Evolutionary conservation across 192 early-diverging fungal species (phyloP).

Genomic region (Linnemannia exigua): DNA sequence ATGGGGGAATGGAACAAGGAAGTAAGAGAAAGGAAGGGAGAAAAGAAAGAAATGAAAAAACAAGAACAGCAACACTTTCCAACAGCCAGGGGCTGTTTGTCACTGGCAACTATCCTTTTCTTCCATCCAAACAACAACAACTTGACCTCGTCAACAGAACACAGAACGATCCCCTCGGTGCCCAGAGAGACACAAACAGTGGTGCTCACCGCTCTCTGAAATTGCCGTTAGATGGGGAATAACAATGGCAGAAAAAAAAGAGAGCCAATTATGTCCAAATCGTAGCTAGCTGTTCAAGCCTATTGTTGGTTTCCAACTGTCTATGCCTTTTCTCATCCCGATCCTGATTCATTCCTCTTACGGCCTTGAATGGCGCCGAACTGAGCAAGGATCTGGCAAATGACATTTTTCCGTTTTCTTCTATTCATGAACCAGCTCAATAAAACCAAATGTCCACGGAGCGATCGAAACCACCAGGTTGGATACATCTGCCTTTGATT

Average conservation of each 20-base stretch:
- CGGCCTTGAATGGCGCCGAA: no score
- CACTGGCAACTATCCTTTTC: neutral
- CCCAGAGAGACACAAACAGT: neutral
- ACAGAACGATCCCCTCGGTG: neutral
- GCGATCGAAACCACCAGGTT: neutral
- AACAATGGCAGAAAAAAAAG: neutral
- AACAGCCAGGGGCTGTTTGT: neutral
- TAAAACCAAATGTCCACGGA: neutral
- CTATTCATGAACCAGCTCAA: neutral
- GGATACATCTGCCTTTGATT: neutral
- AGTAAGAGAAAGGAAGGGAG: neutral
- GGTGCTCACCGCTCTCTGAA: neutral
- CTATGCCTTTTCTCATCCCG: no score
- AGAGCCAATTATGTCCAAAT: neutral
- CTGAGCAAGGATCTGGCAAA: neutral
- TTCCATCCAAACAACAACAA: neutral
- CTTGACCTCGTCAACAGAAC: neutral
- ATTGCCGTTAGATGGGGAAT: neutral
- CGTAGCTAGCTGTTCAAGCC: neutral
- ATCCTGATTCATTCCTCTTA: no score
- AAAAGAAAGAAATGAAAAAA: neutral
- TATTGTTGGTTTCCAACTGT: no score
- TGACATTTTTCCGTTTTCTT: neutral
- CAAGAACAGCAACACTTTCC: neutral
- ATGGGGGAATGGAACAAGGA: neutral